These are phyloP conservation scores for Candida jianshihensis DNA, from an alignment of 805 yeast genomes.

Conservation along the genomic window DNA sequence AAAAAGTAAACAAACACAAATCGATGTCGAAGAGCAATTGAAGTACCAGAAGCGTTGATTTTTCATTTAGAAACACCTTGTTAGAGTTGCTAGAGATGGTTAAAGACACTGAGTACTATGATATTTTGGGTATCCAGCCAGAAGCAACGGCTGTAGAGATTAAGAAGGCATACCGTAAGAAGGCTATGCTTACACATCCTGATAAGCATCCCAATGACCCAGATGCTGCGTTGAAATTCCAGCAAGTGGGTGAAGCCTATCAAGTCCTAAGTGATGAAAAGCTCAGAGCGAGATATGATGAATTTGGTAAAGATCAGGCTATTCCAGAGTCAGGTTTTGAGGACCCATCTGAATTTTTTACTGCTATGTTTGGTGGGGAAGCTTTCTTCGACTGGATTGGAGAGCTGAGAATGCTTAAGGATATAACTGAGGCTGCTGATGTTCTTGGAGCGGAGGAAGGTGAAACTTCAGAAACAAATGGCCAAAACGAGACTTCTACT, in stretches of 20 bases:
- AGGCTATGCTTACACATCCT: conserved; percentile 87
- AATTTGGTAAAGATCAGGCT: conserved; percentile 74
- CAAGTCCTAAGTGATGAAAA: conserved; percentile 73
- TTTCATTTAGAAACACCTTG: too few species aligned
- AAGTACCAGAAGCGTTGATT: too few species aligned
- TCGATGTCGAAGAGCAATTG: too few species aligned
- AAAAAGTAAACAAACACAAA: too few species aligned
- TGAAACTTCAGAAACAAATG: not conserved
- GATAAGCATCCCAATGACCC: conserved; percentile 96
- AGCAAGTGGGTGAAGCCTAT: conserved; percentile 63
- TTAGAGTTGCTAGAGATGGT: too few species aligned
- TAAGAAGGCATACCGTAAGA: conserved; percentile 88
- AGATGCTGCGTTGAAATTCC: conserved; percentile 80
- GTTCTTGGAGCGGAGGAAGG: conserved; percentile 23
- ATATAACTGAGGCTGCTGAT: conserved; percentile 51
- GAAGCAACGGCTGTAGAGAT: conserved; percentile 76
- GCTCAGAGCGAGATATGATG: conserved; percentile 69
- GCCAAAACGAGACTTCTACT: too few species aligned
- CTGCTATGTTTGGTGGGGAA: conserved; percentile 79
- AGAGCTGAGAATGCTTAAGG: conserved; percentile 62
- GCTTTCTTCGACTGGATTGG: conserved; percentile 76
- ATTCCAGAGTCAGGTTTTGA: conserved; percentile 66
- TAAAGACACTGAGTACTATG: conserved; percentile 80
- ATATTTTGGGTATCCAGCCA: conserved; percentile 58
- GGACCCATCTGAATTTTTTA: conserved; percentile 83